Evolutionary conservation across 345 rosid genomes (phyloP).

Genomic region (Rhodamnia argentea): DNA sequence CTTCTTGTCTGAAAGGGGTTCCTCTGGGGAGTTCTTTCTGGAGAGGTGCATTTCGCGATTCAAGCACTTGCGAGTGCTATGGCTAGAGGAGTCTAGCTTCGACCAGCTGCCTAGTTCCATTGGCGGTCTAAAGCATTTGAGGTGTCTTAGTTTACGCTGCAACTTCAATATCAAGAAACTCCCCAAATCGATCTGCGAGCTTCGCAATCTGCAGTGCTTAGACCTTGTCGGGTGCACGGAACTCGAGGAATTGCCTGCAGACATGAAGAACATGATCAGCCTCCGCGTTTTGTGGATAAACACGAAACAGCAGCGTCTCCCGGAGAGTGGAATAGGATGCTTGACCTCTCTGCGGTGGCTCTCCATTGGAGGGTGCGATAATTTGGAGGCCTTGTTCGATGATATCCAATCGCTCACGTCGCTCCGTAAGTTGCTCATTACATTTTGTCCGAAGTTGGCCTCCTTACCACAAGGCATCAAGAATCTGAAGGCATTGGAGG

Average conservation of each 20-base stretch:
- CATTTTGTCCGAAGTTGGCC: background rate
- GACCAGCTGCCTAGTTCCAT: conserved; percentile 1
- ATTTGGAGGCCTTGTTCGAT: conserved; percentile 6
- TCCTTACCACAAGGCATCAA: conserved; percentile 4
- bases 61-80: background rate
- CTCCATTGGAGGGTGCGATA: background rate
- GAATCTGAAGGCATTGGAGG: background rate
- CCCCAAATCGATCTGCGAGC: conserved; percentile 10
- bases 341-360: conserved; percentile 6
- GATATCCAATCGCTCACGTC: background rate
- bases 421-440: background rate
- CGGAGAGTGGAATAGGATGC: conserved; percentile 3
- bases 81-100: background rate
- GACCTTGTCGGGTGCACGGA: background rate
- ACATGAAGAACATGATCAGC: conserved; percentile 3
- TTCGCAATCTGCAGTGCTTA: conserved; percentile 9
- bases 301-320: conserved; percentile 1
- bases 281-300: conserved; percentile 3
- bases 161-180: background rate
- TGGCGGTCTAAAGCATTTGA: conserved; percentile 13
- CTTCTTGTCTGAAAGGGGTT: background rate
- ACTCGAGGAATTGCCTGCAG: conserved; percentile 9
- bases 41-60: background rate
- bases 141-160: background rate
- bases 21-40: background rate